phyloP scores from a whole-genome alignment of 176 grass and related monocot genomes.

The Raddia distichophylla region DNA sequence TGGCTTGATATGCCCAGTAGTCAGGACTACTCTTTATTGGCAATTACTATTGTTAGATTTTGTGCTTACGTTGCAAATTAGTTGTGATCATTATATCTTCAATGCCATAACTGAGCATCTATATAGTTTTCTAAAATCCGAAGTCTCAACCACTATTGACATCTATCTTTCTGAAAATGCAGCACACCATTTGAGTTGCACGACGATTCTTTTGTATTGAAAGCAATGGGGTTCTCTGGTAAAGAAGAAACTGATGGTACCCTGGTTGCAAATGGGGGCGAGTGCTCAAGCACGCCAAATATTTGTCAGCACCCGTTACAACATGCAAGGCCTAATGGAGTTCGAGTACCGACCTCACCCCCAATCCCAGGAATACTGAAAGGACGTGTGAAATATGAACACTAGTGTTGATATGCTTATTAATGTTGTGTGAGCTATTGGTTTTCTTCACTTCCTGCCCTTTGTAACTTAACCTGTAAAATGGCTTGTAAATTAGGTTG shows the following conservation, averaged over 20 bases:
- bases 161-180: conserved; percentile 46
- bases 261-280: conserved; percentile 54
- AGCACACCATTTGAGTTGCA: conserved; percentile 96
- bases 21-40: neutral
- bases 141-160: conserved; percentile 29
- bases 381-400: conserved; percentile 83
- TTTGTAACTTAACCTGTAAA: conserved; percentile 51
- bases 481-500: conserved; percentile 59
- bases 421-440: conserved; percentile 30
- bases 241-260: conserved; percentile 55
- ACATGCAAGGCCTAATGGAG: conserved; percentile 43
- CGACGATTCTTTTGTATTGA: conserved; percentile 89
- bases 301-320: conserved; percentile 47
- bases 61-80: neutral
- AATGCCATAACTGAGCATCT: neutral
- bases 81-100: neutral
- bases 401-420: conserved; percentile 26
- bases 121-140: neutral
- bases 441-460: conserved; percentile 23
- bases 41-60: neutral
- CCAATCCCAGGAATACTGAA: conserved; percentile 96
- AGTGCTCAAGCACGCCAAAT: conserved; percentile 58
- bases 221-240: conserved; percentile 86
- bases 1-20: neutral
- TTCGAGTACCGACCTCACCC: conserved; percentile 49